These are phyloP conservation scores for Brassica incana DNA, from an alignment of 345 rosid genomes.

Conservation along the genomic window DNA sequence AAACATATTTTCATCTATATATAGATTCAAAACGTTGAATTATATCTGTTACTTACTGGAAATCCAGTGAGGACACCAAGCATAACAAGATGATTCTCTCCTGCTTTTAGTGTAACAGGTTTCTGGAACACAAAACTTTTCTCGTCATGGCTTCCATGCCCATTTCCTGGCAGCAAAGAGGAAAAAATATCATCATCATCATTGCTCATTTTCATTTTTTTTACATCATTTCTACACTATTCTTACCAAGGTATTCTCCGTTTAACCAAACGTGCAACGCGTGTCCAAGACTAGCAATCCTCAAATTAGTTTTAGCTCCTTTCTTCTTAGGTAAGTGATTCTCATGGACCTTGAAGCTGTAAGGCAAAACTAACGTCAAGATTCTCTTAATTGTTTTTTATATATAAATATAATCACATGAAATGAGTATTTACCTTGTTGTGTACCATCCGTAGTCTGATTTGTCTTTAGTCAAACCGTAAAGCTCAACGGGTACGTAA, in stretches of 20 bases:
- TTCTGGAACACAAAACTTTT: conserved; percentile 78
- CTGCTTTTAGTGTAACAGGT: conserved; percentile 47
- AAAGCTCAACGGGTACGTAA: conserved; percentile 58
- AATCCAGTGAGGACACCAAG: conserved; percentile 63
- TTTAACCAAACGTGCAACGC: conserved; percentile 71
- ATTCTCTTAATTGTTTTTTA: neutral
- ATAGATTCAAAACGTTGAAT: neutral
- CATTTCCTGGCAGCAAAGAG: conserved; percentile 46
- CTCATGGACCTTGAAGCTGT: conserved; percentile 52
- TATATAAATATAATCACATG: neutral
- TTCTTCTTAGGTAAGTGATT: conserved; percentile 52
- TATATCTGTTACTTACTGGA: conserved; percentile 49
- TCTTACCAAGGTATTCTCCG: conserved; percentile 68
- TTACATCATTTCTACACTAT: neutral
- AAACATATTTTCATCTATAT: neutral
- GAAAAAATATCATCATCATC: neutral
- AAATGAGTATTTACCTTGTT: conserved; percentile 47
- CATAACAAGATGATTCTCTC: conserved; percentile 54
- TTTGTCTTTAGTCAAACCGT: conserved; percentile 55
- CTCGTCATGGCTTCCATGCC: conserved; percentile 81
- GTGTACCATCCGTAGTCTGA: conserved; percentile 85
- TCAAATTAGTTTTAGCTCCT: conserved; percentile 45
- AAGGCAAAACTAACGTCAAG: conserved; percentile 12
- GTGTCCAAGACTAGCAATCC: conserved; percentile 86
- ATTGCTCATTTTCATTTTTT: neutral